Conservation (phyloP, 2,329 filamentous ascomycete species). For the Trichophyton equinum region DNA sequence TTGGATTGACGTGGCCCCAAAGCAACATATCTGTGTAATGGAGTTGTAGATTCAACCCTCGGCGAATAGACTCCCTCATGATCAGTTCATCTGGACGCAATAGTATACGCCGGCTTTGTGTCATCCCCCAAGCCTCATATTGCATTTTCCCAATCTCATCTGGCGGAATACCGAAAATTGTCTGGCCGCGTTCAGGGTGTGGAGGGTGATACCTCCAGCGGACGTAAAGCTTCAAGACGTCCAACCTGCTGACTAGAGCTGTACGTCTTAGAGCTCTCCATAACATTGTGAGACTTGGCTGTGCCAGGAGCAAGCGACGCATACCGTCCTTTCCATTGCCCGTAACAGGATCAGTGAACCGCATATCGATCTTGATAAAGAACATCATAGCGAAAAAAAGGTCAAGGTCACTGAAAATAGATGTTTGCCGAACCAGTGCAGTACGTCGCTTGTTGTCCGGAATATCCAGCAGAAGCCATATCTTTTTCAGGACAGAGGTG, state of each 20-base stretch:
- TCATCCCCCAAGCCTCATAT: constrained; percentile 26
- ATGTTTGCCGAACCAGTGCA: constrained; percentile 40
- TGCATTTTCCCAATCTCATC: constrained; percentile 40
- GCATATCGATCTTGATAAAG: constrained; percentile 59
- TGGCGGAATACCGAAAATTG: constrained; percentile 42
- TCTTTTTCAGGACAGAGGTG: constrained; percentile 43
- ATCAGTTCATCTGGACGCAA: constrained; percentile 48
- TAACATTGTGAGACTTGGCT: constrained; percentile 44
- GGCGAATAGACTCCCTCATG: constrained; percentile 41
- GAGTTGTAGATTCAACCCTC: constrained; percentile 42
- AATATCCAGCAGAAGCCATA: constrained; percentile 64
- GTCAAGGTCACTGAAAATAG: constrained; percentile 47
- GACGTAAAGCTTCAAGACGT: constrained; percentile 46
- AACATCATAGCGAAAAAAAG: constrained; percentile 52
- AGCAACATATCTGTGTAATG: constrained; percentile 46
- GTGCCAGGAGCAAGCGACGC: constrained; percentile 48
- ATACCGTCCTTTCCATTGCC: constrained; percentile 41
- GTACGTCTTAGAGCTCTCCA: constrained; percentile 49
- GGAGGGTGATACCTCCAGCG: constrained; percentile 42
- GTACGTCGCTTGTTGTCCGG: constrained; percentile 45
- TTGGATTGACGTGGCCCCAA: constrained; percentile 50
- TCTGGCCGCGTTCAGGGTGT: constrained; percentile 16
- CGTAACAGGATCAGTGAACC: constrained; percentile 51
- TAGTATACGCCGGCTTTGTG: constrained; percentile 33
- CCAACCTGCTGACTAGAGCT: constrained; percentile 37